These are phyloP conservation scores for Coniochaeta sp. DNA, from an alignment of 2,329 filamentous ascomycete genomes.

Conservation along the genomic window DNA sequence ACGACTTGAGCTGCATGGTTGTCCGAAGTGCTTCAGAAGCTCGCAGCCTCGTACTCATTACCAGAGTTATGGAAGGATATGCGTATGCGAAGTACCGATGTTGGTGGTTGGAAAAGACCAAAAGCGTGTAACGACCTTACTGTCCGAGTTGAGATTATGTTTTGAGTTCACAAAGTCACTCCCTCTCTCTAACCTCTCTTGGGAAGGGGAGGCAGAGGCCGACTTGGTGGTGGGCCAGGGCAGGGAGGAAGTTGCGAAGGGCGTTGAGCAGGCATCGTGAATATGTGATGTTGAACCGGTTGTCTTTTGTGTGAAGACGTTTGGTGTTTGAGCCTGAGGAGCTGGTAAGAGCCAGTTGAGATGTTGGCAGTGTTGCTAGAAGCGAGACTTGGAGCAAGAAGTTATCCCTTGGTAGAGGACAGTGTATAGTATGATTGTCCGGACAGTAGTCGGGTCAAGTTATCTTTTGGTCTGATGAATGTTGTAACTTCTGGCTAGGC, in stretches of 20 bases:
- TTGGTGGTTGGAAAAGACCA: neutral
- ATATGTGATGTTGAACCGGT: slow-evolving; percentile 5
- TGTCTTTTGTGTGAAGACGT: slow-evolving; percentile 1
- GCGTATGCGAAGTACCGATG: neutral
- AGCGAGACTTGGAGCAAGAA: neutral
- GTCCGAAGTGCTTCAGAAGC: neutral
- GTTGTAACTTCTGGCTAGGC: neutral
- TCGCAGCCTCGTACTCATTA: neutral
- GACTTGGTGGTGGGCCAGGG: slow-evolving; percentile 57
- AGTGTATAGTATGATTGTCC: neutral
- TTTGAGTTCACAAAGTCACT: neutral
- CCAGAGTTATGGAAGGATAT: neutral
- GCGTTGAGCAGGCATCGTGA: slow-evolving; percentile 50
- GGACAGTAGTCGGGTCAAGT: neutral
- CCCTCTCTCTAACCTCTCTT: slow-evolving; percentile 43
- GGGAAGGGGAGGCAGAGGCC: slow-evolving; percentile 58
- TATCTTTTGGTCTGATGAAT: neutral
- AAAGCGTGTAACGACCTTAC: neutral
- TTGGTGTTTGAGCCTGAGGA: neutral
- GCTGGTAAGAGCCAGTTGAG: neutral
- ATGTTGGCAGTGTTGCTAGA: neutral
- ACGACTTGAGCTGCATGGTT: neutral
- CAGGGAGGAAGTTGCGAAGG: slow-evolving; percentile 60
- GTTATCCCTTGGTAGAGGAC: neutral
- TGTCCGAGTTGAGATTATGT: neutral